phyloP scores from a whole-genome alignment of 495 filamentous ascomycete species.

The Amorphotheca resinae region DNA sequence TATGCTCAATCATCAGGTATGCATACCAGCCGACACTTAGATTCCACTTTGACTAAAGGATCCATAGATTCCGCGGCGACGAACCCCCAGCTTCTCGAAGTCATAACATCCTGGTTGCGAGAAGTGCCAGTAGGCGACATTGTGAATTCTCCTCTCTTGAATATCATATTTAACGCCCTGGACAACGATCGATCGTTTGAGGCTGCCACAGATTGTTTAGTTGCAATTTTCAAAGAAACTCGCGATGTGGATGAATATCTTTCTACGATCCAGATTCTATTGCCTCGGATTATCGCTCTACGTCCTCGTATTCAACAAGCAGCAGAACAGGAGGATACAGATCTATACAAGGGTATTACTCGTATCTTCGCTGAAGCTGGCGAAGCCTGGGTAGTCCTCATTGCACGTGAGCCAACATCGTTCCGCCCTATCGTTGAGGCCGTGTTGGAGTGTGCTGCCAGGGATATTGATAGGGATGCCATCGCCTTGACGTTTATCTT shows the following conservation, averaged over 20 bases:
- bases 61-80: constrained; percentile 50
- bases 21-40: constrained; percentile 18
- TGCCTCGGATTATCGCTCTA: constrained; percentile 68
- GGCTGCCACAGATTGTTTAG: constrained; percentile 85
- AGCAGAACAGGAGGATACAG: constrained; percentile 72
- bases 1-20: constrained; percentile 85
- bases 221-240: constrained; percentile 83
- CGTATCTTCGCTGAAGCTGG: constrained; percentile 87
- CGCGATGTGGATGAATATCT: constrained; percentile 83
- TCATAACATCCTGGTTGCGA: constrained; percentile 90
- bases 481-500: constrained; percentile 88
- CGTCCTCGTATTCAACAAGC: constrained; percentile 63
- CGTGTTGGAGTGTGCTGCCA: constrained; percentile 76
- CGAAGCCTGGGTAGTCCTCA: constrained; percentile 82
- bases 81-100: constrained; percentile 85
- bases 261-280: constrained; percentile 67
- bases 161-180: constrained; percentile 65
- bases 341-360: constrained; percentile 77
- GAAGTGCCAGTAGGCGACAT: constrained; percentile 78
- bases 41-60: not conserved
- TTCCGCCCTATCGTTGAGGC: constrained; percentile 84
- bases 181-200: constrained; percentile 67
- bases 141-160: constrained; percentile 73
- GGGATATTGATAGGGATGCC: constrained; percentile 78
- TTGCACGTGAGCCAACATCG: constrained; percentile 67